Evolutionary conservation across 257 asterid genomes (phyloP), one percentile per base, ranked within the genome.

Genomic region (Oldenlandia corymbosa): DNA sequence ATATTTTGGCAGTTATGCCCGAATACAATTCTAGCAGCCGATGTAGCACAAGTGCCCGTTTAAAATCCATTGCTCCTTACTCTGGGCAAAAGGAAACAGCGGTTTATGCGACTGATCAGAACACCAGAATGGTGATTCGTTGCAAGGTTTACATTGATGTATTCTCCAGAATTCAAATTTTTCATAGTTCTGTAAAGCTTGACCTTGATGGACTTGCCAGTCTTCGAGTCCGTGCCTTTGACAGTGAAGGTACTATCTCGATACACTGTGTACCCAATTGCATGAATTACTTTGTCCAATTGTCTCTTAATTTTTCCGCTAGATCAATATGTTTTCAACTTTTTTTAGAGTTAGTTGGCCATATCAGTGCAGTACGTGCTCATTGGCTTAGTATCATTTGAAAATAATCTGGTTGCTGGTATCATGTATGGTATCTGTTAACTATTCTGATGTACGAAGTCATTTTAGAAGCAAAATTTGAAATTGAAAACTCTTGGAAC

Each of bases 201-300:
- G 96, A 91, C 66, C 94, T 91, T 56, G 98, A 88, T 73, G 98
- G 98, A 39, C 90, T 91, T 16, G 96, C 96, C 60, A 77, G 94
- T 18, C 86, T 91, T 45, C 85, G 87, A 4, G 90, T 78, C 34
- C 96, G 94, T 45, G 98, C 96, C 50, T 91, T 91, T 75, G 96
- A 91, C 69, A 70, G 66, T 43, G 87, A 88, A 83, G 96, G 98
- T 91, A 74, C n/a, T n/a, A n/a, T n/a, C n/a, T n/a, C n/a, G n/a
- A n/a, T n/a, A n/a, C n/a, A n/a, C n/a, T n/a, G n/a, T n/a, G n/a
- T n/a, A n/a, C n/a, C n/a, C n/a, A n/a, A 58, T 68, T 68, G 5
- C 60, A 27, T 51, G 20, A 18, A 45, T 23, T 10, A 5, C 63
- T 58, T 58, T 18, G 27, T 7, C 14, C 26, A 6, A 5, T 51